Percentiles rank a stretch among this genome's conserved stretches.
These are phyloP conservation scores for Russula sp. DNA, from an alignment of 768 basidiomycete genomes.

Conservation along the genomic window DNA sequence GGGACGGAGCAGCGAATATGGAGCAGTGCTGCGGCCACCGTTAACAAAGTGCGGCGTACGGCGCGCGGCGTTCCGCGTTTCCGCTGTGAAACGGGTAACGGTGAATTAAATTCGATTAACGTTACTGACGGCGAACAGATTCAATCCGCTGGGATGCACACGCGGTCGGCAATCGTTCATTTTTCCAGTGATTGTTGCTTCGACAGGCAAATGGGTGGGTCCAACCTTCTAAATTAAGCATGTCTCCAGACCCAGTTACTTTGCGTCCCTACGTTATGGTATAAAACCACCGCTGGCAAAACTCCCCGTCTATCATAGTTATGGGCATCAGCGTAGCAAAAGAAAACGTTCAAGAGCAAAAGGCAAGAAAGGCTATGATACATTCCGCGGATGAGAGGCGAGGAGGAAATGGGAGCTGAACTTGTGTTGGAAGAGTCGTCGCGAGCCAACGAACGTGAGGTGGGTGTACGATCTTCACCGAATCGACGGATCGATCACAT, in stretches of 20 bases:
- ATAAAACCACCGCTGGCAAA: slow-evolving; percentile 6
- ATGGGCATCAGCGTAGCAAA: slow-evolving; percentile 12
- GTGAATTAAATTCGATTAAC: slow-evolving; percentile 6
- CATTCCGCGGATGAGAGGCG: slow-evolving; percentile 5
- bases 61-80: neutral
- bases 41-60: too few species aligned
- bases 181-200: neutral
- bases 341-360: slow-evolving; percentile 1
- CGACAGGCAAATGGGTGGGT: neutral
- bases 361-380: slow-evolving; percentile 6
- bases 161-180: slow-evolving; percentile 4
- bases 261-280: slow-evolving; percentile 14
- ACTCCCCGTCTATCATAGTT: slow-evolving; percentile 16
- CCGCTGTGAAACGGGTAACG: neutral
- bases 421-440: neutral
- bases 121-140: neutral
- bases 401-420: neutral
- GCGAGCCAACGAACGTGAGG: neutral
- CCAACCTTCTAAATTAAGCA: slow-evolving; percentile 20
- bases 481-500: slow-evolving; percentile 7
- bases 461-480: neutral
- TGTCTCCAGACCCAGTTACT: slow-evolving; percentile 11
- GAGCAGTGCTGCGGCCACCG: neutral
- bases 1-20: neutral
- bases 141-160: neutral